Conservation (phyloP, 1,139 yeast species). For the Blastobotrys illinoisensis region DNA sequence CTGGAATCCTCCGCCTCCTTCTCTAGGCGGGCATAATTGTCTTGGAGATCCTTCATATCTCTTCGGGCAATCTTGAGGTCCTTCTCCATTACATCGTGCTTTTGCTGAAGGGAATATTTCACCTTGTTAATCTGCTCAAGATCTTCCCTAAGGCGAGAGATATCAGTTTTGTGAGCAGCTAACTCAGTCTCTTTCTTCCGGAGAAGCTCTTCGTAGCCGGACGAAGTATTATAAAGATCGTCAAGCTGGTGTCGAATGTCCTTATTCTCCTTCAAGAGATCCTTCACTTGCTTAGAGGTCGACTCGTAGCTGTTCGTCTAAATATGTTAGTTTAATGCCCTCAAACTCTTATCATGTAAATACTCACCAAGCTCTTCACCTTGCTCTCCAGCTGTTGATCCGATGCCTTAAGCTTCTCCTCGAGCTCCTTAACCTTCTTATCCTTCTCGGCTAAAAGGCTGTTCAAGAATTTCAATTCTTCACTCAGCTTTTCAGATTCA, state of each 20-base stretch:
- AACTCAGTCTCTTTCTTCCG: conserved; percentile 38
- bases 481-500: conserved; percentile 30
- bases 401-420: conserved; percentile 31
- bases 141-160: conserved; percentile 25
- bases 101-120: conserved; percentile 17
- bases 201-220: conserved; percentile 35
- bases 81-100: conserved; percentile 14
- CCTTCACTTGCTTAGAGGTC: conserved; percentile 40
- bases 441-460: conserved; percentile 32
- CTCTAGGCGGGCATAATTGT: conserved; percentile 26
- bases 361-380: conserved; percentile 25
- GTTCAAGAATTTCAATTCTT: conserved; percentile 26
- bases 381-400: conserved; percentile 37
- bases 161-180: conserved; percentile 23
- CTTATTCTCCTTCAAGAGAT: conserved; percentile 46
- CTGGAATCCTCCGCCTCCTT: conserved; percentile 26
- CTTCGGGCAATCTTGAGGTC: conserved; percentile 18
- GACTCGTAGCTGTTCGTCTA: conserved; percentile 32
- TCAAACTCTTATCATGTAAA: neutral
- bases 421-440: conserved; percentile 32
- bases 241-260: conserved; percentile 38
- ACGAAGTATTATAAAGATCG: conserved; percentile 35
- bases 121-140: conserved; percentile 19
- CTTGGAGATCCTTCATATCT: conserved; percentile 27
- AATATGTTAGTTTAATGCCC: conserved; percentile 2